phyloP scores from a whole-genome alignment of 176 grass and related monocot species.

The Chloris gayana region DNA sequence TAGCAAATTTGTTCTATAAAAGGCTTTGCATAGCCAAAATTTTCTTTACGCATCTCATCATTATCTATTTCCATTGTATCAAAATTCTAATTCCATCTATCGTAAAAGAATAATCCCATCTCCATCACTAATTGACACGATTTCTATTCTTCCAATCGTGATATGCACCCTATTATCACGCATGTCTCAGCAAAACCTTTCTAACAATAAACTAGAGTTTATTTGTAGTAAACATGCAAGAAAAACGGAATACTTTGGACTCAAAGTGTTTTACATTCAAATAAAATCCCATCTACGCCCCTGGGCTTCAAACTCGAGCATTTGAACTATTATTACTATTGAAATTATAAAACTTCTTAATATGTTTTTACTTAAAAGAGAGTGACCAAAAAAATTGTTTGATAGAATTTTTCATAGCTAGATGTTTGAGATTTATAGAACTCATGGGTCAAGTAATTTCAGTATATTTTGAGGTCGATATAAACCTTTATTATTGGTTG shows the following conservation, averaged over 20 bases:
- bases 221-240: background rate
- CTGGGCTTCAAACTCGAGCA: background rate
- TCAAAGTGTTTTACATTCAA: background rate
- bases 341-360: background rate
- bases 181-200: background rate
- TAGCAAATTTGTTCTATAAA: too few species aligned
- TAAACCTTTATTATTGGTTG: background rate
- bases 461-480: background rate
- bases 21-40: constrained; percentile 1
- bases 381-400: background rate
- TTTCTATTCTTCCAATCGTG: constrained; percentile 24
- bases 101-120: constrained; percentile 40
- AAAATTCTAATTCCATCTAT: constrained; percentile 35
- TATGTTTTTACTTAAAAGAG: background rate
- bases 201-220: background rate
- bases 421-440: background rate
- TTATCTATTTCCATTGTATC: background rate
- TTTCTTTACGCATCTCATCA: constrained; percentile 18
- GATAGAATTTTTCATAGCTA: background rate
- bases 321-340: background rate
- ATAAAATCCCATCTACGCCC: background rate
- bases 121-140: background rate
- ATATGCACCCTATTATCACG: background rate
- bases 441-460: background rate
- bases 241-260: background rate